A percentile compares a stretch with the other conserved stretches of the same genome.
Evolutionary conservation across 176 grass and related monocot genomes (phyloP).

Genomic region (Typha latifolia): DNA sequence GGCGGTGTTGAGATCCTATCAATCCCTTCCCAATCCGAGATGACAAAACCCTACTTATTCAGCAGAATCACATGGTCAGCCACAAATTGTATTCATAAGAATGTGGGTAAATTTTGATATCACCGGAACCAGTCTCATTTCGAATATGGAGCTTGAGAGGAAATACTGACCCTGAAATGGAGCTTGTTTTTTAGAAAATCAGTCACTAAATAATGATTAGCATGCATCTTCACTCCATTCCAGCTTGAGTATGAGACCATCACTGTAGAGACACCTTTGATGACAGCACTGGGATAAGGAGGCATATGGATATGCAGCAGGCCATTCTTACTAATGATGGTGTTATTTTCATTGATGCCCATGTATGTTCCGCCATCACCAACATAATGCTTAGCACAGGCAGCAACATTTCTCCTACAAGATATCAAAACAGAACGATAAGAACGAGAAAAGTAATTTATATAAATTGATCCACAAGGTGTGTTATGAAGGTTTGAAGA

Average conservation of each 20-base stretch:
- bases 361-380: conserved; percentile 20
- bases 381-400: conserved; percentile 9
- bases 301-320: conserved; percentile 12
- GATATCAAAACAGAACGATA: neutral
- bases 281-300: conserved; percentile 7
- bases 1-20: conserved; percentile 28
- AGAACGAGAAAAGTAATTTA: neutral
- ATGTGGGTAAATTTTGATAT: neutral
- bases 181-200: conserved; percentile 17
- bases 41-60: conserved; percentile 22
- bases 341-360: conserved; percentile 16
- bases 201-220: conserved; percentile 1
- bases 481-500: neutral
- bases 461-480: neutral
- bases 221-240: conserved; percentile 11
- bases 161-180: conserved; percentile 19
- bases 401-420: conserved; percentile 4
- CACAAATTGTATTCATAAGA: neutral
- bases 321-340: neutral
- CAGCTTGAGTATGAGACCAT: conserved; percentile 9
- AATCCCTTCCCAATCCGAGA: conserved; percentile 18
- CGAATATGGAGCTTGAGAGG: too few relatives aligned
- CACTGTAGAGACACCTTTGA: conserved; percentile 6
- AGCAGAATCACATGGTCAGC: conserved; percentile 7
- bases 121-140: neutral